Evolutionary conservation across 169 alveolate species (phyloP), one percentile per base, ranked within the genome.

Genomic region (Neospora caninum): DNA sequence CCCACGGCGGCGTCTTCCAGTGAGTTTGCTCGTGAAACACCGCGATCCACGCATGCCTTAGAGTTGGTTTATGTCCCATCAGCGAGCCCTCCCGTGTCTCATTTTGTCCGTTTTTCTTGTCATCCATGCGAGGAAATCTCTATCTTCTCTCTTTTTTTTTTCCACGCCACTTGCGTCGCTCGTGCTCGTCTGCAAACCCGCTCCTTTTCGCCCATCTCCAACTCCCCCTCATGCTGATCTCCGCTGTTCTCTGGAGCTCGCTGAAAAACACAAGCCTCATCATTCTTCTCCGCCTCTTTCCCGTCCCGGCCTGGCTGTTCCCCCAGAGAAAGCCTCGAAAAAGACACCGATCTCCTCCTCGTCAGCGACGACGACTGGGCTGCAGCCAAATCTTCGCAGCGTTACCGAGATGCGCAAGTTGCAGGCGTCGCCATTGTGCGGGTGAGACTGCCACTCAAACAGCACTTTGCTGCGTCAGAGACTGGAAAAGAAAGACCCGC

Each of bases 371-470:
- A 78, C 86, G 22, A 20, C 45, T 38, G 49, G 39, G 45, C 86
- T 25, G 31, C 42, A 7, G 86, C 45, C 45, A n/a, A 78, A n/a
- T 53, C 67, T 31, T 82, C 95, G 67, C 87, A 92, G 70, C 87
- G 88, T 13, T 92, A 84, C 64, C 92, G 95, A 49, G 95, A 92
- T 84, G 95, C 95, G 64, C 83, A 92, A 36, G 80, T 83, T 27
- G 95, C 95, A 25, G 95, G 95, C 34, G 92, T 92, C 58, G 92
- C 95, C 27, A 92, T 92, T 58, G 80, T 92, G 88, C 95, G 88
- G 43, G 95, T 92, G 84, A 36, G 84, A 73, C 43, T 22, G 13
- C 39, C 25, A 9, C 84, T 0, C 13, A 13, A 4, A 13, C 58
- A 49, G 58, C 4, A 7, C 58, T 49, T 4, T 49, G 58, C 22